These are phyloP conservation scores for Ustilago vetiveriae DNA, from an alignment of 1,284 basidiomycete species.

Conservation along the genomic window DNA sequence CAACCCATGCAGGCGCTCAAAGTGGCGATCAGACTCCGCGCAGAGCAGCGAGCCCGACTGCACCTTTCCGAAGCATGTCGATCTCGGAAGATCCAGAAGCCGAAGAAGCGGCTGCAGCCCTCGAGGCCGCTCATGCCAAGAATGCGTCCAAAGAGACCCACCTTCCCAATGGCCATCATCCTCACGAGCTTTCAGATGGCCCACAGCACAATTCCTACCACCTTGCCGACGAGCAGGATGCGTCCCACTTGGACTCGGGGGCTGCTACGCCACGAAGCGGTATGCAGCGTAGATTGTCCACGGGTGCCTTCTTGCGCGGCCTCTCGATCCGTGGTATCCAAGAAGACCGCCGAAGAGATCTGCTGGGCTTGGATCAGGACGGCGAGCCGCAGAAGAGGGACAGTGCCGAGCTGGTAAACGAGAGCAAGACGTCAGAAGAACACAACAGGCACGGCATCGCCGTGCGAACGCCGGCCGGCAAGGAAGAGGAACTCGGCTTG, in stretches of 20 bases:
- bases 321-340: constrained; percentile 50
- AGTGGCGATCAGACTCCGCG: constrained; percentile 33
- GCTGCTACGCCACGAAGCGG: constrained; percentile 28
- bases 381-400: constrained; percentile 8
- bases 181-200: constrained; percentile 41
- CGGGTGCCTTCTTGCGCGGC: constrained; percentile 52
- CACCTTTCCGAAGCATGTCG: constrained; percentile 19
- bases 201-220: constrained; percentile 44
- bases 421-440: constrained; percentile 16
- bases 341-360: constrained; percentile 44
- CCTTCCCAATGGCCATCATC: constrained; percentile 29
- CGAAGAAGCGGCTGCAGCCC: constrained; percentile 31
- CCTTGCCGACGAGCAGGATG: constrained; percentile 45
- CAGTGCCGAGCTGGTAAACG: constrained; percentile 2
- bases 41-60: constrained; percentile 23
- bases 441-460: constrained; percentile 31
- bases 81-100: constrained; percentile 32
- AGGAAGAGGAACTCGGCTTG: constrained; percentile 39
- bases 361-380: constrained; percentile 42
- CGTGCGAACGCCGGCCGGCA: constrained; percentile 28
- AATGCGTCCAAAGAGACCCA: constrained; percentile 17
- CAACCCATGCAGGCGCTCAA: not conserved
- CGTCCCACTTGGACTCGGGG: constrained; percentile 24
- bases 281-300: constrained; percentile 50
- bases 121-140: constrained; percentile 32